These are phyloP conservation scores for Pestalotiopsis sp. DNA, from an alignment of 2,329 filamentous ascomycete genomes.

Conservation along the genomic window DNA sequence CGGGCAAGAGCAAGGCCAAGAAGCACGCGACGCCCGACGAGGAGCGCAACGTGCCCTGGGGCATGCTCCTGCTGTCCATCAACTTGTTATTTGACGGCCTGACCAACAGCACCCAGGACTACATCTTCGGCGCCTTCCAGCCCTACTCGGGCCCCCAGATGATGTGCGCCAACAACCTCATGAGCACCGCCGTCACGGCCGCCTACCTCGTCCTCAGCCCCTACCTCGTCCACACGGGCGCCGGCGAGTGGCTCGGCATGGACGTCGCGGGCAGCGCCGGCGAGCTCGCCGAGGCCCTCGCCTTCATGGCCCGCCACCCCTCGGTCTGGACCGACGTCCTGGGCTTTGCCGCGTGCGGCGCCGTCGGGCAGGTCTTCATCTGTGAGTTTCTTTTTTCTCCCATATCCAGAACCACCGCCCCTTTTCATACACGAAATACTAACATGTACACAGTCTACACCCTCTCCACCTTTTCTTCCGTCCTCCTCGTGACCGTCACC, in stretches of 20 bases:
- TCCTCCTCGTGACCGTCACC: constrained; percentile 93
- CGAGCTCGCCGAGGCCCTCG: constrained; percentile 78
- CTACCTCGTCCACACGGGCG: constrained; percentile 70
- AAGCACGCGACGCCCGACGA: constrained; percentile 38
- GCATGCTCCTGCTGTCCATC: constrained; percentile 79
- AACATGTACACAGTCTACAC: constrained; percentile 69
- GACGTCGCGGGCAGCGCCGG: constrained; percentile 66
- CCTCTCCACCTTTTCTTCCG: constrained; percentile 85
- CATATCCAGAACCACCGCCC: not conserved
- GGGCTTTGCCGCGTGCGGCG: constrained; percentile 87
- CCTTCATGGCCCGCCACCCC: constrained; percentile 80
- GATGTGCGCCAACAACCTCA: constrained; percentile 98
- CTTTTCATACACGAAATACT: not conserved
- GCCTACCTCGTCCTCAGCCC: constrained; percentile 78
- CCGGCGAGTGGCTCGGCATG: constrained; percentile 69
- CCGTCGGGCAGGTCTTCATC: constrained; percentile 94
- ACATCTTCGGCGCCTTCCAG: constrained; percentile 81
- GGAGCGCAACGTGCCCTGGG: constrained; percentile 71
- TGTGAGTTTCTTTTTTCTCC: constrained; percentile 52
- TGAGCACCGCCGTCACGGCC: constrained; percentile 77
- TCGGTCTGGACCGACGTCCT: constrained; percentile 85
- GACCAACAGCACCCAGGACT: constrained; percentile 95
- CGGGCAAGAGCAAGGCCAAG: constrained; percentile 51
- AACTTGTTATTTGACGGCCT: constrained; percentile 95
- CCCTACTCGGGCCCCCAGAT: constrained; percentile 93